Evolutionary conservation across 768 basidiomycete genomes (phyloP).

Genomic region (Dentipellis fragilis): DNA sequence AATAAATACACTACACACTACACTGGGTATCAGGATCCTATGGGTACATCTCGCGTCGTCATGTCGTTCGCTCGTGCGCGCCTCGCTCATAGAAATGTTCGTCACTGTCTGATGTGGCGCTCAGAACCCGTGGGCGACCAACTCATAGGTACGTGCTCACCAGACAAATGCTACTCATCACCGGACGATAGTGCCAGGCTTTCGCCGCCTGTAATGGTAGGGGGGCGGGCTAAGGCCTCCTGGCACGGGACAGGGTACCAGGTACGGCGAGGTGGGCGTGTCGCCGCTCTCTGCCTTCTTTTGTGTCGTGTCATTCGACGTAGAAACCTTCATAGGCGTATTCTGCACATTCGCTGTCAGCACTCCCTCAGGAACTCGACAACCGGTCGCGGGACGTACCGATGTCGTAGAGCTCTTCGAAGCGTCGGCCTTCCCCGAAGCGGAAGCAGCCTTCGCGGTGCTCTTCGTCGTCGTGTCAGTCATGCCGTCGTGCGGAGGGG

Average conservation of each 20-base stretch:
- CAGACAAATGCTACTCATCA: not conserved
- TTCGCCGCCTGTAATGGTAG: constrained; percentile 9
- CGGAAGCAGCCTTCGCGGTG: no score
- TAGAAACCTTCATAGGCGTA: no score
- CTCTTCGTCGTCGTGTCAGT: no score
- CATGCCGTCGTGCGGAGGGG: no score
- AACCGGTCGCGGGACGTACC: no score
- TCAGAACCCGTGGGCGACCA: not conserved
- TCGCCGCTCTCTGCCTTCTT: not conserved
- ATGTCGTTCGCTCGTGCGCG: no score
- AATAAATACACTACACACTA: not conserved
- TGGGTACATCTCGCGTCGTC: not conserved
- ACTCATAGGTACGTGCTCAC: not conserved
- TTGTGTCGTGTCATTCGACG: not conserved
- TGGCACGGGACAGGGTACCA: constrained; percentile 7
- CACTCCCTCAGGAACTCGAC: no score
- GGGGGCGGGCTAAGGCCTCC: constrained; percentile 15
- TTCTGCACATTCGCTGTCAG: no score
- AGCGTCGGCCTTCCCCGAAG: no score
- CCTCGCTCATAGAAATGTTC: no score
- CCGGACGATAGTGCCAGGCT: constrained; percentile 3
- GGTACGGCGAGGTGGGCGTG: constrained; percentile 7
- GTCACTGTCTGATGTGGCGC: no score
- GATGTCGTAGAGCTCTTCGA: no score
- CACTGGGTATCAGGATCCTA: not conserved